phyloP scores from a whole-genome alignment of 805 yeast species.

The Wickerhamiella lipophila region DNA sequence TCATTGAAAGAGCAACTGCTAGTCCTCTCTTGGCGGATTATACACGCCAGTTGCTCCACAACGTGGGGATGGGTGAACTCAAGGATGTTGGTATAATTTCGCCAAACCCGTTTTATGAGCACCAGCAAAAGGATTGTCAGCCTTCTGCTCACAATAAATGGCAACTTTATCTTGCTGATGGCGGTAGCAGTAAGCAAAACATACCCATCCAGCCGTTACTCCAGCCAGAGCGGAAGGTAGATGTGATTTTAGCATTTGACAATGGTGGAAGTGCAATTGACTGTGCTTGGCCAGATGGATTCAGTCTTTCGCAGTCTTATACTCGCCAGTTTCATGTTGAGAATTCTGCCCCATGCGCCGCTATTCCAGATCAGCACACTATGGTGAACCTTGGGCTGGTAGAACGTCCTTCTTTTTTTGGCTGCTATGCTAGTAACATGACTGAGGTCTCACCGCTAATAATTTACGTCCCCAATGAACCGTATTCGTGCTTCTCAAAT shows the following conservation, averaged over 20 bases:
- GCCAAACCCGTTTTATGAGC: slow-evolving; percentile 55
- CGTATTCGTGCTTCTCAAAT: slow-evolving; percentile 52
- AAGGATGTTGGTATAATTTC: slow-evolving; percentile 48
- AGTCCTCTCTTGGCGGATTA: slow-evolving; percentile 5
- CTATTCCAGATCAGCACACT: slow-evolving; percentile 58
- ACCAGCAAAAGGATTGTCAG: slow-evolving; percentile 28
- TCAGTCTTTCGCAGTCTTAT: slow-evolving; percentile 41
- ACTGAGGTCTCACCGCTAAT: slow-evolving; percentile 51
- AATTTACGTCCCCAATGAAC: slow-evolving; percentile 64
- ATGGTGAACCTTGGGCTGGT: slow-evolving; percentile 51
- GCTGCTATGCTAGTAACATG: slow-evolving; percentile 58
- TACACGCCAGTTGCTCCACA: not conserved
- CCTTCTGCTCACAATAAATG: not conserved
- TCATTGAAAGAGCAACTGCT: slow-evolving; percentile 21
- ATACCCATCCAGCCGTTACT: slow-evolving; percentile 53
- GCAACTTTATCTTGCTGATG: slow-evolving; percentile 42
- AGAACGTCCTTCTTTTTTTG: slow-evolving; percentile 65
- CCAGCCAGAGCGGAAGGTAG: slow-evolving; percentile 47
- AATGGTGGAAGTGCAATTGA: slow-evolving; percentile 46
- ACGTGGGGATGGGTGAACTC: slow-evolving; percentile 8
- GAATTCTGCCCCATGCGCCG: slow-evolving; percentile 53
- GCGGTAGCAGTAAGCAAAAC: slow-evolving; percentile 57
- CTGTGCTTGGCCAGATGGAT: slow-evolving; percentile 52
- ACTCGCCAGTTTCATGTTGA: slow-evolving; percentile 45
- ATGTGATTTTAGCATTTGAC: slow-evolving; percentile 55